Percentiles rank a stretch among this genome's conserved stretches.
These are phyloP conservation scores for Pleurotus pulmonarius DNA, from an alignment of 768 basidiomycete genomes.

Conservation along the genomic window DNA sequence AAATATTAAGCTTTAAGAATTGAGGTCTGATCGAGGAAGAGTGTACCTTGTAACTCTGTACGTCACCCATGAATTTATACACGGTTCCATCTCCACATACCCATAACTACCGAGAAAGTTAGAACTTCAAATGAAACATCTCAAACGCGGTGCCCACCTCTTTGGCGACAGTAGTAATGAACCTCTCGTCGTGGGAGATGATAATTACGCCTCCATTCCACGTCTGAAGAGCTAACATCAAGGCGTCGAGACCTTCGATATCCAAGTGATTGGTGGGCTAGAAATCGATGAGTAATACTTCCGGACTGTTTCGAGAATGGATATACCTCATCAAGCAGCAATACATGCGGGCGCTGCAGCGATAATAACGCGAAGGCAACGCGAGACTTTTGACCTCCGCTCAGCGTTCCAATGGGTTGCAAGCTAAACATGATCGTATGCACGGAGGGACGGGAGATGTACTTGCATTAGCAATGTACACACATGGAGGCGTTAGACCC, in stretches of 20 bases:
- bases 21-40: too few relatives aligned
- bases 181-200: slow-evolving; percentile 94
- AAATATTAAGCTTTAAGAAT: too few relatives aligned
- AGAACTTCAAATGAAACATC: background rate
- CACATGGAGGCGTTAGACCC: slow-evolving; percentile 10
- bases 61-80: slow-evolving; percentile 83
- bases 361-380: slow-evolving; percentile 90
- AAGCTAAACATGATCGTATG: slow-evolving; percentile 37
- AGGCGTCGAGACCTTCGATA: slow-evolving; percentile 95
- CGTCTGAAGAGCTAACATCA: slow-evolving; percentile 74
- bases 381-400: slow-evolving; percentile 94
- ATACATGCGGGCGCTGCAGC: slow-evolving; percentile 84
- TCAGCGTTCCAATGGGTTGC: slow-evolving; percentile 87
- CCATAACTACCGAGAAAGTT: slow-evolving; percentile 62
- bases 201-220: slow-evolving; percentile 94
- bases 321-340: slow-evolving; percentile 88
- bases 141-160: slow-evolving; percentile 46
- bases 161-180: slow-evolving; percentile 85
- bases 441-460: background rate
- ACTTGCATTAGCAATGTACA: background rate
- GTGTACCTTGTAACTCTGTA: slow-evolving; percentile 82
- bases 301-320: background rate
- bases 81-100: slow-evolving; percentile 86
- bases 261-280: slow-evolving; percentile 94
- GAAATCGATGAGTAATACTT: slow-evolving; percentile 3